Percentiles rank a stretch among this genome's conserved stretches.
phyloP scores from a whole-genome alignment of 2,329 filamentous ascomycete species.

The Cryphonectria nitschkei region DNA sequence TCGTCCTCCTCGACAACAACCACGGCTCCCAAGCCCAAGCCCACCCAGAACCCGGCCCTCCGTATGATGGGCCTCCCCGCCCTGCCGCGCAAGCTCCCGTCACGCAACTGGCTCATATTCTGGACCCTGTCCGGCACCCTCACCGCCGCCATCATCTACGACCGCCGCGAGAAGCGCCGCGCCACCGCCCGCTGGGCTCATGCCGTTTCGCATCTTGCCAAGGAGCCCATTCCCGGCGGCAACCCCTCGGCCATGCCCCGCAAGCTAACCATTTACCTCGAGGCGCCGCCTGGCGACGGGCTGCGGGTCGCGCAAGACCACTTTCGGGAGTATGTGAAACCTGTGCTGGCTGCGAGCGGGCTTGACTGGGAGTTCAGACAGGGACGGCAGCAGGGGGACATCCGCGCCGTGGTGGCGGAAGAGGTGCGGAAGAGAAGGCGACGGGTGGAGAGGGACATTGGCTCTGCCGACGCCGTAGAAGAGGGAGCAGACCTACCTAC shows the following conservation, averaged over 20 bases:
- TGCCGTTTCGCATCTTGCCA: slow-evolving; percentile 81
- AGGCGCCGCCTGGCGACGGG: slow-evolving; percentile 84
- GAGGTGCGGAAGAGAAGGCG: slow-evolving; percentile 74
- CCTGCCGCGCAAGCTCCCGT: slow-evolving; percentile 82
- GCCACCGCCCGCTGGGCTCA: slow-evolving; percentile 86
- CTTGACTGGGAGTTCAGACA: slow-evolving; percentile 97
- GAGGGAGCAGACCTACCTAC: slow-evolving; percentile 47
- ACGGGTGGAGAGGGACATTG: slow-evolving; percentile 53
- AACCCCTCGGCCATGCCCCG: slow-evolving; percentile 72
- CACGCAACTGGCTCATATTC: slow-evolving; percentile 98
- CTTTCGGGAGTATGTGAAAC: slow-evolving; percentile 95
- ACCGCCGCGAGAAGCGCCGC: slow-evolving; percentile 85
- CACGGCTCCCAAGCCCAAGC: slow-evolving; percentile 31
- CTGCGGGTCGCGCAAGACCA: slow-evolving; percentile 87
- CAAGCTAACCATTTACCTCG: slow-evolving; percentile 82
- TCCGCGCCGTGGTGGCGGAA: slow-evolving; percentile 84
- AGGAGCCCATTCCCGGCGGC: slow-evolving; percentile 66
- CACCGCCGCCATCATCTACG: slow-evolving; percentile 82
- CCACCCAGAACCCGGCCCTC: slow-evolving; percentile 70
- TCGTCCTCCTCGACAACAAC: slow-evolving; percentile 30
- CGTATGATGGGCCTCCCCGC: slow-evolving; percentile 84
- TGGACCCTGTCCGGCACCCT: slow-evolving; percentile 78
- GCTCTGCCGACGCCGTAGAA: slow-evolving; percentile 44
- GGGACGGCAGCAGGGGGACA: slow-evolving; percentile 88
- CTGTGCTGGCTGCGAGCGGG: slow-evolving; percentile 83